Conservation (phyloP, 2,329 filamentous ascomycete species). For the Fusarium sp. region DNA sequence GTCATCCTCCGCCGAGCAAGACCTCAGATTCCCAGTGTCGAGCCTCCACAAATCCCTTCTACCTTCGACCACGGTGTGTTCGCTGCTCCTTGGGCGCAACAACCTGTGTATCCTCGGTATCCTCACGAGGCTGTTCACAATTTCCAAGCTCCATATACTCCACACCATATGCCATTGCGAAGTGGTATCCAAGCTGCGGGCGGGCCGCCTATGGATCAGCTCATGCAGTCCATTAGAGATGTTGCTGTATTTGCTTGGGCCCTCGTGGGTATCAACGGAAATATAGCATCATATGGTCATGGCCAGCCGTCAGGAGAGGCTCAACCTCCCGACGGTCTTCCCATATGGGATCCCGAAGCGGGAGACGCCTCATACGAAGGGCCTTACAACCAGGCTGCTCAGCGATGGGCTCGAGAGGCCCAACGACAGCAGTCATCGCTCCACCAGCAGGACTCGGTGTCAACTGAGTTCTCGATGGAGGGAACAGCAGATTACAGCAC, state of each 20-base stretch:
- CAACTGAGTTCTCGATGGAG: slow-evolving; percentile 6
- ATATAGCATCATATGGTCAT: slow-evolving; percentile 71
- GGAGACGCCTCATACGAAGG: slow-evolving; percentile 34
- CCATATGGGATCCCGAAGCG: slow-evolving; percentile 43
- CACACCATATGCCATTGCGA: slow-evolving; percentile 58
- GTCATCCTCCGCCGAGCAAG: slow-evolving; percentile 82
- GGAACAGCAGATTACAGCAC: slow-evolving; percentile 1
- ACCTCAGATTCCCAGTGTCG: slow-evolving; percentile 72
- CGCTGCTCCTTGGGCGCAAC: slow-evolving; percentile 81
- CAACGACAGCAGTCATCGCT: slow-evolving; percentile 9
- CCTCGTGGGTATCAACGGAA: slow-evolving; percentile 83
- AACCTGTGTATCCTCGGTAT: slow-evolving; percentile 67
- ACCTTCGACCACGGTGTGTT: slow-evolving; percentile 74
- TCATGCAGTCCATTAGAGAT: slow-evolving; percentile 85
- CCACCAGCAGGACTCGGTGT: slow-evolving; percentile 1
- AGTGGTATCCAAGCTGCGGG: slow-evolving; percentile 59
- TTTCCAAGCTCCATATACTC: slow-evolving; percentile 52
- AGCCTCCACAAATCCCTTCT: slow-evolving; percentile 59
- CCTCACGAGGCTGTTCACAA: slow-evolving; percentile 50
- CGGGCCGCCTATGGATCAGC: slow-evolving; percentile 68
- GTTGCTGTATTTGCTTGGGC: slow-evolving; percentile 92
- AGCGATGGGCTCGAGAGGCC: slow-evolving; percentile 33
- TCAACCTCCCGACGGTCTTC: slow-evolving; percentile 59
- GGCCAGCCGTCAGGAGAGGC: slow-evolving; percentile 73
- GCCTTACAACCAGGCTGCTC: slow-evolving; percentile 43